Evolutionary conservation across 2,329 filamentous ascomycete species (phyloP).

Genomic region (Leptodontidium sp.): DNA sequence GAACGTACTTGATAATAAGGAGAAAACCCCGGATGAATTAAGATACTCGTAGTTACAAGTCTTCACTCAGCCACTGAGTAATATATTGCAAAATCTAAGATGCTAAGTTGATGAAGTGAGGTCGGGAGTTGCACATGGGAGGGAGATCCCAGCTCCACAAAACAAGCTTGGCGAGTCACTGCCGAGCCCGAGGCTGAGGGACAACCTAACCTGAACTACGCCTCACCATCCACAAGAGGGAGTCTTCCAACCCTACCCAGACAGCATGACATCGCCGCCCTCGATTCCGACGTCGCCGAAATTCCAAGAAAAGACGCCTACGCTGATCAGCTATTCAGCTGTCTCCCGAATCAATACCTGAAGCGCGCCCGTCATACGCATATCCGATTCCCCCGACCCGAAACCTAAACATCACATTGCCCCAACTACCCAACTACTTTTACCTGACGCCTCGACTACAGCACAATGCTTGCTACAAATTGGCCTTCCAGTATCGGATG

Average conservation of each 20-base stretch:
- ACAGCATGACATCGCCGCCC: not conserved
- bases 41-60: too few species aligned
- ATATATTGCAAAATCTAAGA: too few species aligned
- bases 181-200: not conserved
- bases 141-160: not conserved
- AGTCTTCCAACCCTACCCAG: not conserved
- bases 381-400: not conserved
- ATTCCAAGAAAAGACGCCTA: not conserved
- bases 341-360: not conserved
- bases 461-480: conserved; percentile 26
- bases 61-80: too few species aligned
- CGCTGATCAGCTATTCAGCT: not conserved
- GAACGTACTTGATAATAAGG: too few species aligned
- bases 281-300: not conserved
- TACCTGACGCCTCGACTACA: not conserved
- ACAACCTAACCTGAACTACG: not conserved
- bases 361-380: not conserved
- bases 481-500: conserved; percentile 31
- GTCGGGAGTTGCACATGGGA: too few species aligned
- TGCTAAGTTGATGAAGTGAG: not conserved
- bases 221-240: not conserved
- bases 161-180: conserved; percentile 7
- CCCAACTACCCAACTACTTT: not conserved
- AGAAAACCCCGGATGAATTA: too few species aligned
- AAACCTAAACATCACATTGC: not conserved